A percentile compares a stretch with the other conserved stretches of the same genome.
Evolutionary conservation across 2,329 filamentous ascomycete species (phyloP).

Genomic region (Rutstroemia sp.): DNA sequence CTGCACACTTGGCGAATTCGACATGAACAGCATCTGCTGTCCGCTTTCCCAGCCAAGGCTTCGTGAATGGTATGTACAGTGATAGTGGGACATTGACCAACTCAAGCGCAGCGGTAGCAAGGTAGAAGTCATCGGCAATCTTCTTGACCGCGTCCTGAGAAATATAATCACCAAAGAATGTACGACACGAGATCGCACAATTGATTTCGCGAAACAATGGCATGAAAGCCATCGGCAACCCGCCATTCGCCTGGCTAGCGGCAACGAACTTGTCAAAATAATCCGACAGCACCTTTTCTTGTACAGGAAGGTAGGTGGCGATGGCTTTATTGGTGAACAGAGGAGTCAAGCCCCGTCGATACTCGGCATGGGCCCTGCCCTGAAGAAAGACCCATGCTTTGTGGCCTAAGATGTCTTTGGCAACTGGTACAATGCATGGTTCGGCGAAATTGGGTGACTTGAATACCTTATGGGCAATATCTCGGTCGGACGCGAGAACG

Average conservation of each 20-base stretch:
- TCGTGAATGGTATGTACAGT: no score
- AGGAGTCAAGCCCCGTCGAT: constrained; percentile 65
- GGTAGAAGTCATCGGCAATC: constrained; percentile 73
- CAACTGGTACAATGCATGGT: constrained; percentile 71
- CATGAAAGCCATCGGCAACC: constrained; percentile 61
- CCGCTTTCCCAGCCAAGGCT: constrained; percentile 36
- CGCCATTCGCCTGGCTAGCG: constrained; percentile 44
- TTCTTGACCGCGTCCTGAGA: constrained; percentile 62
- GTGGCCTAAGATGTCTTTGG: constrained; percentile 64
- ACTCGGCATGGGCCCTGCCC: constrained; percentile 70
- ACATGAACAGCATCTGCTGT: constrained; percentile 62
- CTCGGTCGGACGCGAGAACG: no score
- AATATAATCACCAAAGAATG: constrained; percentile 76
- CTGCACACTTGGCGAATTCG: constrained; percentile 65
- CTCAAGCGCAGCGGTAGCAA: constrained; percentile 70
- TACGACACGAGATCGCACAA: constrained; percentile 70
- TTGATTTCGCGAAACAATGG: constrained; percentile 68
- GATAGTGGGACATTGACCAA: constrained; percentile 67
- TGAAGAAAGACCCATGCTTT: constrained; percentile 75
- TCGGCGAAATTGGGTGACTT: constrained; percentile 70
- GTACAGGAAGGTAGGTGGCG: constrained; percentile 63
- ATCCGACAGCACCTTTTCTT: constrained; percentile 63
- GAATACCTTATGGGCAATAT: constrained; percentile 16
- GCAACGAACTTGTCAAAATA: constrained; percentile 65
- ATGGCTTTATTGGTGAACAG: constrained; percentile 42